Conservation (phyloP, 768 basidiomycete species). For the Boletus tomentosulus region DNA sequence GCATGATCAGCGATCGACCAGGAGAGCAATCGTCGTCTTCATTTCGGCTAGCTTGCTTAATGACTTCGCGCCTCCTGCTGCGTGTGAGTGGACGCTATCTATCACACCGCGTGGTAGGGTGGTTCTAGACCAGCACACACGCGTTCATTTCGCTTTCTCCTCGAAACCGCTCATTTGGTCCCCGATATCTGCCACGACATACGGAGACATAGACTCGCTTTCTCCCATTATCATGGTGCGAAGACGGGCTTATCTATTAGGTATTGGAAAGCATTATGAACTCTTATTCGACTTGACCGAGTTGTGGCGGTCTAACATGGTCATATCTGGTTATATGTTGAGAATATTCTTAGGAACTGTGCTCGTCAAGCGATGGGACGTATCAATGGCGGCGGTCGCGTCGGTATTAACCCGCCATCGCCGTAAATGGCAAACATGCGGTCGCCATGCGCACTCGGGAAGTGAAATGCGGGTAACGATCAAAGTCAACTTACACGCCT, state of each 20-base stretch:
- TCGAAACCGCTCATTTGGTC: neutral
- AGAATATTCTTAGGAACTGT: neutral
- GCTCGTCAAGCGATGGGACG: constrained; percentile 14
- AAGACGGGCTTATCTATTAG: neutral
- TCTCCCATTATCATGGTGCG: neutral
- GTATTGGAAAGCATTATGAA: neutral
- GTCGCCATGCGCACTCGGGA: constrained; percentile 30
- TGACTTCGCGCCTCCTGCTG: constrained; percentile 14
- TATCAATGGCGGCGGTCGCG: constrained; percentile 11
- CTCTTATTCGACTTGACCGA: neutral
- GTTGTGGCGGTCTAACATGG: neutral
- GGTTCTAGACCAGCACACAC: constrained; percentile 14
- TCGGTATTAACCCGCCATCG: constrained; percentile 16
- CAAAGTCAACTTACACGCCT: constrained; percentile 24
- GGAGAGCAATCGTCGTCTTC: constrained; percentile 20
- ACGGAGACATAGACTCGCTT: neutral
- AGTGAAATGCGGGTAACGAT: constrained; percentile 22
- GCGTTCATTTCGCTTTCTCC: constrained; percentile 14
- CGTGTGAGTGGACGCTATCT: neutral
- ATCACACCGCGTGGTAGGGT: neutral
- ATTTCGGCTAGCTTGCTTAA: constrained; percentile 24
- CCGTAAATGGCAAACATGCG: constrained; percentile 35
- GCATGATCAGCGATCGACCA: constrained; percentile 25
- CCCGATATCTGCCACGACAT: neutral
- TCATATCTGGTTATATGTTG: constrained; percentile 9